Base-by-base conservation (phyloP, 2,329 filamentous ascomycete species). In the Dactylellina leptospora region DNA sequence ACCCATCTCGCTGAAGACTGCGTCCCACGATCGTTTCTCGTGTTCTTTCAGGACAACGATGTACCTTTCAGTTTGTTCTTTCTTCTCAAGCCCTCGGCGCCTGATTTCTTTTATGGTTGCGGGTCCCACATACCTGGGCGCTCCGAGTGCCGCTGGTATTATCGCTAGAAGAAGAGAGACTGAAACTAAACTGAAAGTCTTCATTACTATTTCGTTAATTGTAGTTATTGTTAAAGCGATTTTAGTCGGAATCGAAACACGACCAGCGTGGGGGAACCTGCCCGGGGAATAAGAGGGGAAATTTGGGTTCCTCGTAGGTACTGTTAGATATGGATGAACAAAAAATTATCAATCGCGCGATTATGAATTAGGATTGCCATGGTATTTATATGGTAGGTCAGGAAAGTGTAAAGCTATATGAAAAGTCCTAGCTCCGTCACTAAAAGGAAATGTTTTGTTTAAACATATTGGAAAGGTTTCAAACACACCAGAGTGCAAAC, bases 261-360 rank as follows among this genome's bases (percentile, higher is more conserved):
- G 51, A 27, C 51, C 51, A 42, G 51, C 51, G 36, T 55, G 51
- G 51, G 36, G 51, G 51, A 42, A 20, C 51, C 51, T 42, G 51
- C 51, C 51, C 51, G 20, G 13, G 11, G n/a, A 42, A 42, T 28
- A 48, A 18, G 25, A 55, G 22, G 16, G n/a, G 16, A n/a, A 28
- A 42, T 27, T n/a, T 4, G 16, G n/a, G 16, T 11, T 33, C 1
- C 18, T 5, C 30, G 6, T n/a, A 5, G 16, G 44, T 13, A 23
- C 44, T 27, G 4, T 48, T 5, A 11, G 25, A 10, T 9, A 27
- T 33, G 30, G 13, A 6, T 33, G 30, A 13, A 6, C 6, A 6
- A 6, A 6, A 33, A 33, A 33, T 6, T 33, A 6, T 6, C 6
- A 33, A 33, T 33, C 30, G 13, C 13, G 13, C 30, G 30, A 6